These are phyloP conservation scores for Citrullus amarus DNA, from an alignment of 306 rosid species.

Conservation along the genomic window DNA sequence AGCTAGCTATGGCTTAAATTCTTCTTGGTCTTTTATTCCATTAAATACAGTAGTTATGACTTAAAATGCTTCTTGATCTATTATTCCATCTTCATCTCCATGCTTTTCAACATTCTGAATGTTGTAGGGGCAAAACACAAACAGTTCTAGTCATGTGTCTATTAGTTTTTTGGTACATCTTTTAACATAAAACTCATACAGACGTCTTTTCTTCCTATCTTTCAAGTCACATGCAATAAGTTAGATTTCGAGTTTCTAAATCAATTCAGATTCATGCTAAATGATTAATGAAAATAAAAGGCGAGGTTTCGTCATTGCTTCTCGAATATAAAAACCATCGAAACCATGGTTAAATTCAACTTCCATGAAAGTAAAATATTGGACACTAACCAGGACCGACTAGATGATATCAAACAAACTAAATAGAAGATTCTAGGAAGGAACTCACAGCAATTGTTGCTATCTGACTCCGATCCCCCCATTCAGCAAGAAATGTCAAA, in stretches of 20 bases:
- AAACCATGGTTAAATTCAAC: slow-evolving; percentile 4
- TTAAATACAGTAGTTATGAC: too few species aligned
- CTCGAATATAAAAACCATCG: not conserved
- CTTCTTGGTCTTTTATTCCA: not conserved
- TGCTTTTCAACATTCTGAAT: not conserved
- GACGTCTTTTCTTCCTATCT: too few species aligned
- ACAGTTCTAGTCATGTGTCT: too few species aligned
- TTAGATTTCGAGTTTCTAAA: too few species aligned
- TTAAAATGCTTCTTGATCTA: too few species aligned
- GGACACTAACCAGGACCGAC: not conserved
- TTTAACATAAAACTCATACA: too few species aligned
- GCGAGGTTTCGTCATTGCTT: not conserved
- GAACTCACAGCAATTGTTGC: slow-evolving; percentile 95
- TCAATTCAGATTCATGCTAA: not conserved
- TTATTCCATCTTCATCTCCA: not conserved
- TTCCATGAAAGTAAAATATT: not conserved
- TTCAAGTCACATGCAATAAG: not conserved
- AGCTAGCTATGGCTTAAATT: not conserved
- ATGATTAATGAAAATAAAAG: too few species aligned
- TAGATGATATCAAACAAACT: not conserved
- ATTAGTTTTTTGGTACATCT: too few species aligned
- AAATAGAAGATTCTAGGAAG: not conserved
- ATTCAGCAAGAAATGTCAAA: slow-evolving; percentile 93
- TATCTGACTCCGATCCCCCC: slow-evolving; percentile 99
- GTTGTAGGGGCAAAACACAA: too few species aligned